phyloP scores from a whole-genome alignment of 2,329 filamentous ascomycete genomes.

The Colletotrichum sp. region DNA sequence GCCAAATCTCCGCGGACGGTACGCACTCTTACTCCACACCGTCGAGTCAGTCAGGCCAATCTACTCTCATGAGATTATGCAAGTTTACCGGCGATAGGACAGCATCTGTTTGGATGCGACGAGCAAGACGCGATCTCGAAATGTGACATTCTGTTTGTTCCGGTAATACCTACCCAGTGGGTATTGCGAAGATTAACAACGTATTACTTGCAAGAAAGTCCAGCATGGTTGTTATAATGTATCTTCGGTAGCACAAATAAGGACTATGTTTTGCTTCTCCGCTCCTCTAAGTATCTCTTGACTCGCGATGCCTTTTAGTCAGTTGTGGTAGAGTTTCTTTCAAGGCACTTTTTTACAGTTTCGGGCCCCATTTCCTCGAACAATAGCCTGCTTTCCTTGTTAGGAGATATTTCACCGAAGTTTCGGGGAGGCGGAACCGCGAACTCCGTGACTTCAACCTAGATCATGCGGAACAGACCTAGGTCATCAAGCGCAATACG shows the following conservation, averaged over 20 bases:
- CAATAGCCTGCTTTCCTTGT: background rate
- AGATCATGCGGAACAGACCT: background rate
- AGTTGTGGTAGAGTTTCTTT: background rate
- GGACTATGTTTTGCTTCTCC: background rate
- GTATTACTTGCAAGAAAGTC: background rate
- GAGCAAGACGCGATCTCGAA: too few species aligned
- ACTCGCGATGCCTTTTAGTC: background rate
- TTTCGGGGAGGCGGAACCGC: background rate
- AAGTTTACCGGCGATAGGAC: background rate
- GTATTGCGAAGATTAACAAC: background rate
- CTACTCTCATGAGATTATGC: background rate
- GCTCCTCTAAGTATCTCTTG: fast-evolving
- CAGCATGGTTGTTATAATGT: background rate
- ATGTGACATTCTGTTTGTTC: too few species aligned
- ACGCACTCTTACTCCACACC: background rate
- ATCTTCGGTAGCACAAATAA: background rate
- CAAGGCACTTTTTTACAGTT: background rate
- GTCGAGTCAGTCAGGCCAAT: background rate
- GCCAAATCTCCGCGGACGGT: too few species aligned
- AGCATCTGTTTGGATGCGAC: too few species aligned
- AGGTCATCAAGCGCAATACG: background rate
- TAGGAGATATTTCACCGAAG: background rate
- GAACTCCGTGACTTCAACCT: background rate
- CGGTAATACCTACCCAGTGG: background rate
- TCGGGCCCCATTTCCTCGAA: background rate